Evolutionary conservation across 2,329 filamentous ascomycete genomes (phyloP).

Genomic region (Apiospora phragmitis): DNA sequence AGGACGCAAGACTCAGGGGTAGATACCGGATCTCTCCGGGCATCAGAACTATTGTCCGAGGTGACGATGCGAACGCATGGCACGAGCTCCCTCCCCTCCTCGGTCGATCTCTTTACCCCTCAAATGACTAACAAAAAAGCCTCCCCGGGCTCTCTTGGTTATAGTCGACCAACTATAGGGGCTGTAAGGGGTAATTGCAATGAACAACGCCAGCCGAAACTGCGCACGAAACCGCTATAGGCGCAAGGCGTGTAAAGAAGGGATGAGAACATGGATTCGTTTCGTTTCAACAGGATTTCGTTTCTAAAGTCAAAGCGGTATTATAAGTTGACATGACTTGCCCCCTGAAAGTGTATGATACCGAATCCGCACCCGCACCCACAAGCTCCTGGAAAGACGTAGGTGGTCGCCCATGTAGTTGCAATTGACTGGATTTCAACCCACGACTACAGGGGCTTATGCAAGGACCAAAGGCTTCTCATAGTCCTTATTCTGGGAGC

Average conservation of each 20-base stretch:
- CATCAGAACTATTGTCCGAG: neutral
- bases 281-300: neutral
- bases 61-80: neutral
- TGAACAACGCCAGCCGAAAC: neutral
- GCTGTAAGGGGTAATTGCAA: neutral
- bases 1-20: neutral
- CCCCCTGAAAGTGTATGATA: neutral
- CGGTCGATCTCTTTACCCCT: neutral
- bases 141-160: too few species aligned
- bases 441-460: neutral
- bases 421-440: neutral
- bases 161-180: neutral
- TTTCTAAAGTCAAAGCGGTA: neutral
- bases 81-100: neutral
- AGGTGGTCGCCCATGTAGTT: neutral
- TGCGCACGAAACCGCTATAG: neutral
- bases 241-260: neutral
- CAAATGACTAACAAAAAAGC: too few species aligned
- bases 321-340: neutral
- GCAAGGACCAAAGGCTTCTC: constrained; percentile 12
- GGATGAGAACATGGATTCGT: neutral
- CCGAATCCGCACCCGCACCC: neutral
- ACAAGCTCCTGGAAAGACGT: neutral
- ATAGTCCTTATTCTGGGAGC: constrained; percentile 24
- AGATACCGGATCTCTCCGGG: neutral